Conservation (phyloP, 768 basidiomycete species). For the Auriculariales sp. region DNA sequence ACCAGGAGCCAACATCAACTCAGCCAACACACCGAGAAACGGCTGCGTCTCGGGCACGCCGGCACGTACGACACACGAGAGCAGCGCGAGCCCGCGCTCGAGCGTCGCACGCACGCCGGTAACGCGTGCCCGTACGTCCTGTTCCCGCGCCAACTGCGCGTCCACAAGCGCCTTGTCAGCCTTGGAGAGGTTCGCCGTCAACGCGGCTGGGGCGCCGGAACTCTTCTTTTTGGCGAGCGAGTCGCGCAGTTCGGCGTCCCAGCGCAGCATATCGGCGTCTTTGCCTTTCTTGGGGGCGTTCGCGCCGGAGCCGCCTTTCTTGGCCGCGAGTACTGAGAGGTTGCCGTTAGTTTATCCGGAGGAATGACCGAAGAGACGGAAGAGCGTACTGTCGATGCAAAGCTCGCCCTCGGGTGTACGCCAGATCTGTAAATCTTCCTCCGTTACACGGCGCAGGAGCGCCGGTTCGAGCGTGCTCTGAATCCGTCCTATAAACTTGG, state of each 20-base stretch:
- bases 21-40: conserved; percentile 43
- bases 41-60: conserved; percentile 35
- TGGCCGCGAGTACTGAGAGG: conserved; percentile 44
- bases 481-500: conserved; percentile 55
- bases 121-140: conserved; percentile 48
- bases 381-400: conserved; percentile 57
- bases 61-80: conserved; percentile 43
- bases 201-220: conserved; percentile 21
- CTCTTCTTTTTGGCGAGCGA: conserved; percentile 67
- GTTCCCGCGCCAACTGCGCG: conserved; percentile 72
- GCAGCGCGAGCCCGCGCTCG: conserved; percentile 52
- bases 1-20: conserved; percentile 35
- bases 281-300: conserved; percentile 53
- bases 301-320: conserved; percentile 32
- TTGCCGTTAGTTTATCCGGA: background rate
- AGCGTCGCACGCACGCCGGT: conserved; percentile 36
- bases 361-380: background rate
- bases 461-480: conserved; percentile 45
- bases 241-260: conserved; percentile 90
- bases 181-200: conserved; percentile 47
- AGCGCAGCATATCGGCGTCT: conserved; percentile 77
- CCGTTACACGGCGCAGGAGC: conserved; percentile 46
- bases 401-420: conserved; percentile 66
- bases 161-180: conserved; percentile 74
- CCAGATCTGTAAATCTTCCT: conserved; percentile 74